Evolutionary conservation across 352 stramenopile species (phyloP), one percentile per base, ranked within the genome.

Genomic region (Globisporangium ultimum): DNA sequence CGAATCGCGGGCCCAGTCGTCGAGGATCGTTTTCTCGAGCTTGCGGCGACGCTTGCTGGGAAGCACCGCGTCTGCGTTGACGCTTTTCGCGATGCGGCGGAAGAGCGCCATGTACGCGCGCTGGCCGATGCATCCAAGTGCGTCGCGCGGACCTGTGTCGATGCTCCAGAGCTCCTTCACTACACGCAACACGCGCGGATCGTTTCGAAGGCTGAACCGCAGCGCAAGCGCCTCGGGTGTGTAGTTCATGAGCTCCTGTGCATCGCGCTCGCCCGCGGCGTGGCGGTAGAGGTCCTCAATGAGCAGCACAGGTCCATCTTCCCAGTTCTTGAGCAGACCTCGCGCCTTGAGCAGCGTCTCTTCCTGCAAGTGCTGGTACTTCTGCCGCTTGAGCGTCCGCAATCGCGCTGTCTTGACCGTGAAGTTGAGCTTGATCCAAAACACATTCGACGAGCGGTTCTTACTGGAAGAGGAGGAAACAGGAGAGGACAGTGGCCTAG

Each of bases 341-440:
- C 76, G 68, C 21, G 76, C 81, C 8, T 77, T 76, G 2, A 89
- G 67, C 45, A 91, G 41, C 8, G 78, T 75, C 43, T 91, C 75
- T 32, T 89, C 81, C 55, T 91, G 81, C 18, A 89, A 11, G 55
- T 91, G 75, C 47, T 89, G 79, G 54, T 88, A 89, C 68, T 91
- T 89, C 38, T 88, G 73, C 17, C 71, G 52, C 70, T 91, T 89
- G 53, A 85, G 68, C 2, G 73, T 64, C 60, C 87, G 81, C 21
- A 91, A 52, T 0, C 74, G 71, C 52, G 79, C 79, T 1, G 79
- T 52, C 63, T 91, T 84, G 64, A 88, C 76, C 11, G 77, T 86
- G 55, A 89, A 86, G 53, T 89, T 89, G 66, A 89, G 79, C 48
- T 89, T 86, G 49, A 91, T 68, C 81, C 81, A 88, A 9, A 83